Base-by-base conservation (phyloP, 768 basidiomycete genomes). In the Pleurotus citrinopileatus region DNA sequence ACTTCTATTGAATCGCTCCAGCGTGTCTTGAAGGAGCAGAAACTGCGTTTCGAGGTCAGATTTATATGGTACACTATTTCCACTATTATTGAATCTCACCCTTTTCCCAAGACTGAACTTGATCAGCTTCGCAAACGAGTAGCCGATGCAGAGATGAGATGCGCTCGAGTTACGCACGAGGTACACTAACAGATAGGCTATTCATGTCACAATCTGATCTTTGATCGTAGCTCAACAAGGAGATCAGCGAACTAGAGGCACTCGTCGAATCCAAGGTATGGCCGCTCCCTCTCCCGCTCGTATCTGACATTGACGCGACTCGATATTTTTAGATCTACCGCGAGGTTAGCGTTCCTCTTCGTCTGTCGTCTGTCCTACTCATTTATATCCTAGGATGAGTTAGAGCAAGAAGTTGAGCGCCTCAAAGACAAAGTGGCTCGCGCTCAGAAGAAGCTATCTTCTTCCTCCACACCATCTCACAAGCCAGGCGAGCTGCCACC, bases 301-400 rank as follows among this genome's bases (percentile, higher is more conserved):
- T 38, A 9, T 13, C 25, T 46, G 42, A 34, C 54, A 25, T 46
- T 26, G 23, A 50, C 55, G 17, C 29, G 48, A 5, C 27, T 10
- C 57, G 92, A n/a, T n/a, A n/a, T n/a, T n/a, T n/a, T n/a, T n/a
- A n/a, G 90, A 94, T 94, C 58, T 93, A 94, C 65, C 85, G 87
- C 37, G 93, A 94, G 67, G 87, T 86, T 60, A 54, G 67, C 29
- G 25, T 29, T 28, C 8, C 42, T 3, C 22, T 34, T 36, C 29
- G 42, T 19, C 19, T 32, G 53, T 8, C 36, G 13, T 27, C 40
- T 54, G 44, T 13, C 55, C 53, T 36, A 56, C 51, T 54, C 26
- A 53, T 9, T 52, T 1, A 12, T 15, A 34, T 28, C 47, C 28
- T 57, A 91, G 83, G 93, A 94, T 63, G 92, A 94, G 59, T 81